Conservation (phyloP, 179 eudicot species). For the Carnegiea gigantea region DNA sequence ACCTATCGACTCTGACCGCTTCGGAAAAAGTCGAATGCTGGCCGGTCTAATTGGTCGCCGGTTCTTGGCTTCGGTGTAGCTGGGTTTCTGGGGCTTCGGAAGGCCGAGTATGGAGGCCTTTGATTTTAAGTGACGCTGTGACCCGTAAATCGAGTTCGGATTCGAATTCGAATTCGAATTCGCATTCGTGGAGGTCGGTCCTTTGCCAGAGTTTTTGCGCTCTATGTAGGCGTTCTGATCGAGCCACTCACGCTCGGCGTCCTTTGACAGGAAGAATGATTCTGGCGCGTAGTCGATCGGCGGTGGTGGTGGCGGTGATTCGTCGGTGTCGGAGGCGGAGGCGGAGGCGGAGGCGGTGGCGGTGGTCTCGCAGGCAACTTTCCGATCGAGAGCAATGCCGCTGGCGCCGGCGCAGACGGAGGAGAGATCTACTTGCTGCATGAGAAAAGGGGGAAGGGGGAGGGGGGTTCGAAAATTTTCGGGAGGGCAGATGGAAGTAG, state of each 20-base stretch:
- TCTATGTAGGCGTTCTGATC: conserved; percentile 68
- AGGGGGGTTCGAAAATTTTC: conserved; percentile 1
- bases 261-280: conserved; percentile 72
- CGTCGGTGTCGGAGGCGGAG: not conserved
- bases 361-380: conserved; percentile 40
- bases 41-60: conserved; percentile 37
- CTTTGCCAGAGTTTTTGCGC: conserved; percentile 69
- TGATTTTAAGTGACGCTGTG: conserved; percentile 45
- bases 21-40: conserved; percentile 54
- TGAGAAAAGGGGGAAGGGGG: not conserved
- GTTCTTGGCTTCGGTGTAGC: conserved; percentile 39
- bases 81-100: conserved; percentile 63
- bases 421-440: conserved; percentile 54
- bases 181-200: conserved; percentile 25
- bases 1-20: conserved; percentile 36
- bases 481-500: conserved; percentile 13
- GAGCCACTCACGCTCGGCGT: conserved; percentile 83
- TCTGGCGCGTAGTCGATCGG: conserved; percentile 59
- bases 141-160: conserved; percentile 19
- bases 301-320: not conserved
- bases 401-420: conserved; percentile 29
- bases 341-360: conserved; percentile 18
- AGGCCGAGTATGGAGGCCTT: conserved; percentile 60
- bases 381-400: conserved; percentile 24
- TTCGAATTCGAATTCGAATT: conserved; percentile 11